phyloP scores from a whole-genome alignment of 257 asterid species.

The Solanum neorickii region DNA sequence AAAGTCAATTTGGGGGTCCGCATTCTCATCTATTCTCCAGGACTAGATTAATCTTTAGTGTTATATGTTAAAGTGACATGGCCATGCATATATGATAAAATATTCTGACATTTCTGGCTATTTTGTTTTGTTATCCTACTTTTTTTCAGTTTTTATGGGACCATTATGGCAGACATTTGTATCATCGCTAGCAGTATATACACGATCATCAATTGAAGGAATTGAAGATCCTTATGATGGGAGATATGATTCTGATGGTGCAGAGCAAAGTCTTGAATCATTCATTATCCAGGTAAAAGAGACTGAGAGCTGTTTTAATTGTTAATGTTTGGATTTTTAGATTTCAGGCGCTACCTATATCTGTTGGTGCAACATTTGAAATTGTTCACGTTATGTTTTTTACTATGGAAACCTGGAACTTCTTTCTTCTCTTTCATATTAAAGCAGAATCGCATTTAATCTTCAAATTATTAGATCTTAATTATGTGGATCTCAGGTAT shows the following conservation, averaged over 20 bases:
- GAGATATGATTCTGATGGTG: constrained; percentile 93
- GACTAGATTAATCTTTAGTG: constrained; percentile 1
- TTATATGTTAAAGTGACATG: not conserved
- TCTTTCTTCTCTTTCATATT: not conserved
- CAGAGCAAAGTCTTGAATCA: constrained; percentile 82
- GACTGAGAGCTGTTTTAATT: not conserved
- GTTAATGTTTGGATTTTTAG: not conserved
- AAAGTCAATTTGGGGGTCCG: constrained; percentile 57
- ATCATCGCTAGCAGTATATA: constrained; percentile 69
- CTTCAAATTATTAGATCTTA: not conserved
- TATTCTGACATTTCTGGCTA: not conserved
- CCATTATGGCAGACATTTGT: constrained; percentile 89
- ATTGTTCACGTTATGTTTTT: not conserved
- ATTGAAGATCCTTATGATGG: constrained; percentile 81
- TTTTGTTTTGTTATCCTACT: constrained; percentile 10
- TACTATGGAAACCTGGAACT: not conserved
- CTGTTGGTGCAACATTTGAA: not conserved
- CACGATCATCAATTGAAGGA: constrained; percentile 72
- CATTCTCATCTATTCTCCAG: not conserved
- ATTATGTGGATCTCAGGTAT: not conserved
- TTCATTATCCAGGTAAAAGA: constrained; percentile 75
- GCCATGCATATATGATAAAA: not conserved
- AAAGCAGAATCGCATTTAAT: not conserved
- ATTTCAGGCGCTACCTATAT: not conserved
- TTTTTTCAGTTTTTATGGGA: constrained; percentile 56